Evolutionary conservation across 495 filamentous ascomycete species (phyloP).

Genomic region (Trichoderma parareesei): DNA sequence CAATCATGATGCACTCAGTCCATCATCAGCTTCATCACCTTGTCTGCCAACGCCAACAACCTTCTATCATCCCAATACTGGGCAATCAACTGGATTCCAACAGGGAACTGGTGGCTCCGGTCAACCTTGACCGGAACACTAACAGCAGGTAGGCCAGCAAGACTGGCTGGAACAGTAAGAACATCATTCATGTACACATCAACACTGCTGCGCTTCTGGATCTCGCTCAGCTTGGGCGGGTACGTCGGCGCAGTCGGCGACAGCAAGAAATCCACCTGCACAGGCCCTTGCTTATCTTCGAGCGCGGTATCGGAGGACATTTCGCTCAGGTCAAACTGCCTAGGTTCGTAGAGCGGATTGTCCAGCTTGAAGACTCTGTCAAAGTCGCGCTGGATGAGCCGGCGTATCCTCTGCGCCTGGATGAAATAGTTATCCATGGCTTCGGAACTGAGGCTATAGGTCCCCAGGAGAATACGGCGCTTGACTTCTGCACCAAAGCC

Average conservation of each 20-base stretch:
- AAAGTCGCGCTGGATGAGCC: constrained; percentile 80
- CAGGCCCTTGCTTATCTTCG: constrained; percentile 36
- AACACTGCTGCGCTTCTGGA: constrained; percentile 27
- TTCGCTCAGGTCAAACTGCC: constrained; percentile 37
- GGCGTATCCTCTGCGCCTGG: constrained; percentile 79
- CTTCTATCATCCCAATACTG: constrained; percentile 83
- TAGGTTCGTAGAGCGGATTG: constrained; percentile 52
- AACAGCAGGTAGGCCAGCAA: constrained; percentile 85
- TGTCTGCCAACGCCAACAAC: constrained; percentile 48
- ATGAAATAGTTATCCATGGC: constrained; percentile 97
- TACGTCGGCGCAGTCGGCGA: constrained; percentile 76
- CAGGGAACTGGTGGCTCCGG: constrained; percentile 29
- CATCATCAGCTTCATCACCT: constrained; percentile 25
- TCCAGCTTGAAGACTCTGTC: constrained; percentile 60
- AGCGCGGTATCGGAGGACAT: constrained; percentile 32
- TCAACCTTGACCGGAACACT: constrained; percentile 60
- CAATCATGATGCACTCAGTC: not conserved
- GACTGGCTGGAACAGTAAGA: constrained; percentile 87
- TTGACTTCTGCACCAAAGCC: constrained; percentile 81
- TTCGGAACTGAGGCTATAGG: constrained; percentile 82
- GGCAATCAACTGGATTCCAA: constrained; percentile 81
- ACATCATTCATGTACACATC: constrained; percentile 84
- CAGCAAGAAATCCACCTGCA: constrained; percentile 75
- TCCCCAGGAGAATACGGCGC: constrained; percentile 76
- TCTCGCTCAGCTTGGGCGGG: constrained; percentile 55